Evolutionary conservation across 345 rosid genomes (phyloP).

Genomic region (Salix dunnii): DNA sequence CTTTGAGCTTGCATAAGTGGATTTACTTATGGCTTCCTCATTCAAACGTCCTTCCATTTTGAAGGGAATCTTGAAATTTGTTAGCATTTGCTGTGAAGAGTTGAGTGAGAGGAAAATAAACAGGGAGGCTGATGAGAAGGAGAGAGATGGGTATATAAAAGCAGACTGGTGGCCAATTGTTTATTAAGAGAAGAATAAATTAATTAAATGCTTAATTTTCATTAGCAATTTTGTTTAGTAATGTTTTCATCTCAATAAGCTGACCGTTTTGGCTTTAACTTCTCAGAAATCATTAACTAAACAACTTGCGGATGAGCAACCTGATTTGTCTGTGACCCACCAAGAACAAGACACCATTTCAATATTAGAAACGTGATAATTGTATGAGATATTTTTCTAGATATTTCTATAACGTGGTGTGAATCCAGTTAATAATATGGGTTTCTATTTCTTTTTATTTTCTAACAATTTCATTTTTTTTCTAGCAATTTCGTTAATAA

Average conservation of each 20-base stretch:
- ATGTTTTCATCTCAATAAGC: not conserved
- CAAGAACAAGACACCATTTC: not conserved
- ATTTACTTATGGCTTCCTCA: not conserved
- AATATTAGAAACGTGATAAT: slow-evolving; percentile 12
- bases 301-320: not conserved
- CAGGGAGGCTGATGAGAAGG: not conserved
- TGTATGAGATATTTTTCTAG: not conserved
- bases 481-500: too few species aligned
- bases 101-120: not conserved
- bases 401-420: not conserved
- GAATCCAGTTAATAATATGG: not conserved
- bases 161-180: not conserved
- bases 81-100: slow-evolving; percentile 5
- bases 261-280: not conserved
- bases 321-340: not conserved
- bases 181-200: too few species aligned
- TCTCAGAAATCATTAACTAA: not conserved
- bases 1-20: not conserved
- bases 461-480: too few species aligned
- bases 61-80: slow-evolving; percentile 12
- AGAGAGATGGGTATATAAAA: not conserved
- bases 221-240: too few species aligned
- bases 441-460: too few species aligned
- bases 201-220: not conserved
- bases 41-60: slow-evolving; percentile 3